phyloP scores from a whole-genome alignment of 2,329 filamentous ascomycete species.

The Aureobasidium sp. region DNA sequence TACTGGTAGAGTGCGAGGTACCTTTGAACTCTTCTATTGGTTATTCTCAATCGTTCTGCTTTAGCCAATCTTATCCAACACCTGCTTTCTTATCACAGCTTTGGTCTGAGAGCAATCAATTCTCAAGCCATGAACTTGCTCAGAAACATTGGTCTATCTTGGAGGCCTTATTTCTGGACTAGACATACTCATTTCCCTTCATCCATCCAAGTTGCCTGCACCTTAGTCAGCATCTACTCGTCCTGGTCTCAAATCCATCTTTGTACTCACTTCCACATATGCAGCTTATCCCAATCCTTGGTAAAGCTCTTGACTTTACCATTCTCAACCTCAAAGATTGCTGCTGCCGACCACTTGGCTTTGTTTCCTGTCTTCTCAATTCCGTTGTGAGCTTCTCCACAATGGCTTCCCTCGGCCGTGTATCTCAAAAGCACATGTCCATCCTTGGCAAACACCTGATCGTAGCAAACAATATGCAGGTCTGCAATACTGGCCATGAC shows the following conservation, averaged over 20 bases:
- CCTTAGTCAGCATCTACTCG: background rate
- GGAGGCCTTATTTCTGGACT: background rate
- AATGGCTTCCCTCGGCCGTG: constrained; percentile 29
- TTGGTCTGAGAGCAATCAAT: background rate
- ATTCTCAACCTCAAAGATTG: constrained; percentile 30
- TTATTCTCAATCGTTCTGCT: background rate
- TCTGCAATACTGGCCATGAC: constrained; percentile 28
- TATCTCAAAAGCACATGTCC: constrained; percentile 29
- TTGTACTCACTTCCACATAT: constrained; percentile 10
- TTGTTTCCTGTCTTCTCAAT: constrained; percentile 26
- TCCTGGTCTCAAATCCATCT: background rate
- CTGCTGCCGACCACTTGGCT: constrained; percentile 29
- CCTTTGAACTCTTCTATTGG: background rate
- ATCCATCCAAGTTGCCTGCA: constrained; percentile 13
- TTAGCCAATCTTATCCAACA: background rate
- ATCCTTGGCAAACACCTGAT: constrained; percentile 29
- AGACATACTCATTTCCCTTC: constrained; percentile 13
- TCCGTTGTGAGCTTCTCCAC: constrained; percentile 28
- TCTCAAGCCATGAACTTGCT: background rate
- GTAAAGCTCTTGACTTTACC: constrained; percentile 29
- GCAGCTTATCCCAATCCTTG: constrained; percentile 28
- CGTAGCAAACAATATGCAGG: constrained; percentile 28
- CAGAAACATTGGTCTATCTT: background rate
- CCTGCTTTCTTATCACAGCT: background rate
- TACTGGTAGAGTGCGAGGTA: background rate